Evolutionary conservation across 768 basidiomycete species (phyloP).

Genomic region (Inosperma sp.): DNA sequence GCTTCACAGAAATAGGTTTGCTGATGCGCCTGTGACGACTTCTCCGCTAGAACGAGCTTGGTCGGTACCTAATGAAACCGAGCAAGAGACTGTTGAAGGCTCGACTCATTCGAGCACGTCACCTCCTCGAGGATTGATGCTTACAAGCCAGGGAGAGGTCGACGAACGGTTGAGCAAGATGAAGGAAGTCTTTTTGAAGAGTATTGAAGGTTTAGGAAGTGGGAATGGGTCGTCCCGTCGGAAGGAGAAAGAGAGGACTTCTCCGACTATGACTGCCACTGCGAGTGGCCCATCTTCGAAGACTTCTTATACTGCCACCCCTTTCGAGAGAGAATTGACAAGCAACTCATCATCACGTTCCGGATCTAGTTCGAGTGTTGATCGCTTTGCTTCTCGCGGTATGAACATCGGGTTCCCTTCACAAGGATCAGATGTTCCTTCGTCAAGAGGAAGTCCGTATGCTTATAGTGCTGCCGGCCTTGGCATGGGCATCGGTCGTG

Average conservation of each 20-base stretch:
- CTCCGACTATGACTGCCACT: conserved; percentile 9
- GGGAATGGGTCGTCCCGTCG: conserved; percentile 22
- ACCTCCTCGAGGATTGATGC: conserved; percentile 43
- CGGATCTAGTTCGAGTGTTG: conserved; percentile 4
- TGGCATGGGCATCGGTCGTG: conserved; percentile 21
- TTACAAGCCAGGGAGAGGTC: conserved; percentile 63
- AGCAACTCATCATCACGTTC: conserved; percentile 7
- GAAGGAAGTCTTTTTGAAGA: conserved; percentile 64
- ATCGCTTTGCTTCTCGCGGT: conserved; percentile 8
- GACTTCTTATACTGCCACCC: conserved; percentile 8
- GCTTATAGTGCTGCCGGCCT: conserved; percentile 14
- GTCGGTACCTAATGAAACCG: conserved; percentile 7
- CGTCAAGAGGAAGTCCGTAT: conserved; percentile 3
- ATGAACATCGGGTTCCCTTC: conserved; percentile 5
- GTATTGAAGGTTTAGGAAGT: conserved; percentile 52
- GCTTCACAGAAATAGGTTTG: neutral
- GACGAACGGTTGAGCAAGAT: conserved; percentile 60
- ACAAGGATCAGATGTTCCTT: neutral
- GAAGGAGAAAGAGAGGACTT: conserved; percentile 13
- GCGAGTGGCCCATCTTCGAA: conserved; percentile 10
- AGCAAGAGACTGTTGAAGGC: neutral
- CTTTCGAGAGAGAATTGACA: conserved; percentile 4
- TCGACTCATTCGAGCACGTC: conserved; percentile 3
- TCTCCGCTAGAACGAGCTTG: conserved; percentile 5
- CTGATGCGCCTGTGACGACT: conserved; percentile 9